Base-by-base conservation (phyloP, 2,329 filamentous ascomycete genomes). In the Raffaelea albimanens region DNA sequence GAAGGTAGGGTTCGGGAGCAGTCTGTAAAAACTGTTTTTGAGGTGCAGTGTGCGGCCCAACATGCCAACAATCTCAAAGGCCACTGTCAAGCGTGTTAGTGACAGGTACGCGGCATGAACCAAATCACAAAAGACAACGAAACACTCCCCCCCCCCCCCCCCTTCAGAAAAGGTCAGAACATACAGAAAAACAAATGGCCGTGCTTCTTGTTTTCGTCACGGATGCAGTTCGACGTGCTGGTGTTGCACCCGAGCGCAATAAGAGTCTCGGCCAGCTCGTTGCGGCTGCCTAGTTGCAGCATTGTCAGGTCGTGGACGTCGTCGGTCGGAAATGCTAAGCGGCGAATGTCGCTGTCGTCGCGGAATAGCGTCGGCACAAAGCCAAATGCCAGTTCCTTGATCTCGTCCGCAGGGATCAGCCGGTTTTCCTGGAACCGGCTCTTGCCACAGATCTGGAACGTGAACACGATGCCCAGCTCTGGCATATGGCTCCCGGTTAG, bases 61-160 rank as follows among this genome's bases (percentile, higher is more conserved):
- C 76, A 80, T 80, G n/a, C 75, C 76, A 2, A 78, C 57, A 0
- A 80, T 66, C 55, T 80, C 76, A 44, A 80, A 80, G 0, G 73
- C 68, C 1, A 80, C 75, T 77, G 22, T 2, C n/a, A n/a, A n/a
- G n/a, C n/a, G n/a, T n/a, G n/a, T n/a, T n/a, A n/a, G n/a, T n/a
- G n/a, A n/a, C n/a, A n/a, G n/a, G n/a, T n/a, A n/a, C n/a, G n/a
- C 14, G 20, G 20, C 20, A 11, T n/a, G 7, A 18, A 10, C 9
- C 40, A 41, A 0, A 80, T 66, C 55, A 80, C 76, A 44, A 80
- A 80, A 0, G 73, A 68, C 1, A 80, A 75, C 77, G 22, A 2
- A 29, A 29, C 25, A 29, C 25, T 7, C 25, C 7, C 25, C 7
- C 25, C 7, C 25, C 7, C 25, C 7, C 25, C 7, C 25, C 7